These are phyloP conservation scores for Elsinoe australis DNA, from an alignment of 2,329 filamentous ascomycete species.

Conservation along the genomic window DNA sequence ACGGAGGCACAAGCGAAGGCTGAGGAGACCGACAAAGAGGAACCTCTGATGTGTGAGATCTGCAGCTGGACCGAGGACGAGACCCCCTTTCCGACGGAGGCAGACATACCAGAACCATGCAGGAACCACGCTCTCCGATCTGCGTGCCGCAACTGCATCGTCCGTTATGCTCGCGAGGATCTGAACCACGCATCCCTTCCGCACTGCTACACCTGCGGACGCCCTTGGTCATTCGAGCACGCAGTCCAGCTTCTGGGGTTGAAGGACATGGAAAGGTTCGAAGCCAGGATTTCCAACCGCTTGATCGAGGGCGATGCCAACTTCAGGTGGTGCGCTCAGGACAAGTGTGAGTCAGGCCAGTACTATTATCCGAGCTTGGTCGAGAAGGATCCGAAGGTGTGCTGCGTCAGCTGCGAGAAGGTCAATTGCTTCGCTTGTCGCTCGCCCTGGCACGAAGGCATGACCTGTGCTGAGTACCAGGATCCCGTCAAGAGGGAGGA, in stretches of 20 bases:
- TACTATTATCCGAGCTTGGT: constrained; percentile 1
- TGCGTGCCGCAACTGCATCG: background rate
- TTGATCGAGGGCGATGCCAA: constrained; percentile 7
- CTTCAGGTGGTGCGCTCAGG: constrained; percentile 18
- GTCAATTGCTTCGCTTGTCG: constrained; percentile 18
- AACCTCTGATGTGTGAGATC: background rate
- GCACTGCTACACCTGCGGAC: background rate
- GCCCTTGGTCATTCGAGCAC: background rate
- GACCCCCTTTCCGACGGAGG: background rate
- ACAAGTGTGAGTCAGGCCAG: constrained; percentile 16
- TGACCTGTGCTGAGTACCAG: constrained; percentile 17
- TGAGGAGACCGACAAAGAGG: background rate
- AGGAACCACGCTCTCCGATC: background rate
- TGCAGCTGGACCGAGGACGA: background rate
- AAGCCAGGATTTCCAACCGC: constrained; percentile 15
- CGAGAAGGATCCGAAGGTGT: constrained; percentile 7
- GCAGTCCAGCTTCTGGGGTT: background rate
- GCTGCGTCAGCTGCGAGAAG: constrained; percentile 14
- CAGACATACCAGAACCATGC: background rate
- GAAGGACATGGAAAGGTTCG: background rate
- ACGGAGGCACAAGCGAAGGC: too few species aligned
- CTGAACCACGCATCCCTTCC: background rate
- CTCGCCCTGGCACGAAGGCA: constrained; percentile 15
- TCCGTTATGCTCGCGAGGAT: background rate
- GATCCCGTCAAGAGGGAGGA: constrained; percentile 15